Evolutionary conservation across 1,139 yeast genomes (phyloP).

Genomic region (Saccharomyces hybrid): DNA sequence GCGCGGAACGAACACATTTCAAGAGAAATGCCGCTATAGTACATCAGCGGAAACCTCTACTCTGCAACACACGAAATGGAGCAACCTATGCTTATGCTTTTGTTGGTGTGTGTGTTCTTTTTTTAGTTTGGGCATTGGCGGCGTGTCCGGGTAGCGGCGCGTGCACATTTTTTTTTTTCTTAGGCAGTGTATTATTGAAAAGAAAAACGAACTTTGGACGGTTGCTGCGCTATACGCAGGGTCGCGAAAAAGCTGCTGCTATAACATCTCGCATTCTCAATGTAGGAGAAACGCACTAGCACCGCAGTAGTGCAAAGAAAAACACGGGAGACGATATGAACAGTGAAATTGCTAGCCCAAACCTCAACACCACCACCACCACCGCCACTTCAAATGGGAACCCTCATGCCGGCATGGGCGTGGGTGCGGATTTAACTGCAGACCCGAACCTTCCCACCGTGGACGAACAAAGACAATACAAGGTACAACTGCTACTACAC

Average conservation of each 20-base stretch:
- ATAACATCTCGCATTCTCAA: background rate
- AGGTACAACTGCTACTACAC: slow-evolving; percentile 29
- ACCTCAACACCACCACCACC: background rate
- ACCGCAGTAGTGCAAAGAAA: too few relatives aligned
- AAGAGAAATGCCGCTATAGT: background rate
- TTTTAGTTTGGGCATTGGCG: too few relatives aligned
- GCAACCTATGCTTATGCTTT: too few relatives aligned
- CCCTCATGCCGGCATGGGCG: background rate
- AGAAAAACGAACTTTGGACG: background rate
- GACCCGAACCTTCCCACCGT: background rate
- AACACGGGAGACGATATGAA: background rate
- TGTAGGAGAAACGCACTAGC: too few relatives aligned
- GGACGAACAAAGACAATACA: slow-evolving; percentile 26
- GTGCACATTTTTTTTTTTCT: background rate
- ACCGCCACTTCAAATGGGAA: background rate
- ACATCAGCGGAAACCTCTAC: too few relatives aligned
- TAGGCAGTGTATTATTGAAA: background rate
- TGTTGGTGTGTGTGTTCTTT: too few relatives aligned
- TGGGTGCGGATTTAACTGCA: background rate
- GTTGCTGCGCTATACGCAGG: background rate
- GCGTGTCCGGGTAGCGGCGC: background rate
- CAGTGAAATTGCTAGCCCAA: background rate
- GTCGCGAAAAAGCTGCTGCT: background rate
- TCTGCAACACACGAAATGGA: too few relatives aligned
- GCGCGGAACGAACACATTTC: background rate